Conservation (phyloP, 768 basidiomycete genomes). For the Strobilomyces echinocephalus region DNA sequence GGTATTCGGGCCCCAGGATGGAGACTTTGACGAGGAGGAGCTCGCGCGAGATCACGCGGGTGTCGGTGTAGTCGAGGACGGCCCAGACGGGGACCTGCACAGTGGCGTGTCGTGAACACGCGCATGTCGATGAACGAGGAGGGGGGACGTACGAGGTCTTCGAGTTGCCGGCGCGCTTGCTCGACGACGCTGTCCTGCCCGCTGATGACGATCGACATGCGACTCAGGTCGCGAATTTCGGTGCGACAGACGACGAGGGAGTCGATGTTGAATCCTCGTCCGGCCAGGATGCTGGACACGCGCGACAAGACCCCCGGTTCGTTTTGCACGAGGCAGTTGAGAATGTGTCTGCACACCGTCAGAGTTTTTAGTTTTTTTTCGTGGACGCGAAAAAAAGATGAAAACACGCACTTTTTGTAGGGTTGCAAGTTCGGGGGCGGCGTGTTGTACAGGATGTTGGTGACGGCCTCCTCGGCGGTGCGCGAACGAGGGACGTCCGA, state of each 20-base stretch:
- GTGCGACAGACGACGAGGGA: constrained; percentile 97
- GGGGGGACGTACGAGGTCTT: constrained; percentile 74
- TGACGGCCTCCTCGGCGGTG: constrained; percentile 92
- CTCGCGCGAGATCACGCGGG: constrained; percentile 86
- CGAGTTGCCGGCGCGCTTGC: constrained; percentile 92
- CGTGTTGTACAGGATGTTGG: constrained; percentile 96
- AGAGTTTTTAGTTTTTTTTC: background rate
- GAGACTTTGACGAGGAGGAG: constrained; percentile 94
- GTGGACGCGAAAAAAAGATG: background rate
- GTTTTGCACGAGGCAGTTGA: constrained; percentile 98
- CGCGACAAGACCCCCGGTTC: constrained; percentile 99
- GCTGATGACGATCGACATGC: constrained; percentile 96
- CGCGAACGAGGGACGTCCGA: constrained; percentile 81
- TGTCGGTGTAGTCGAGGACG: constrained; percentile 95
- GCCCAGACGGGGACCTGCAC: constrained; percentile 99
- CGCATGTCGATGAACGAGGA: background rate
- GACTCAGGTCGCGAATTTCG: constrained; percentile 91
- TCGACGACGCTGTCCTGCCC: constrained; percentile 98
- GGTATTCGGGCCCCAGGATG: constrained; percentile 94
- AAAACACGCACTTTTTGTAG: constrained; percentile 73
- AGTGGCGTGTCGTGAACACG: background rate
- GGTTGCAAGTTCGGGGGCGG: constrained; percentile 88
- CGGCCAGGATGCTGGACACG: constrained; percentile 95
- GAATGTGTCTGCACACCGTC: constrained; percentile 63
- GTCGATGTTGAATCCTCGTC: constrained; percentile 97